Evolutionary conservation across 345 rosid species (phyloP).

Genomic region (Corchorus olitorius): DNA sequence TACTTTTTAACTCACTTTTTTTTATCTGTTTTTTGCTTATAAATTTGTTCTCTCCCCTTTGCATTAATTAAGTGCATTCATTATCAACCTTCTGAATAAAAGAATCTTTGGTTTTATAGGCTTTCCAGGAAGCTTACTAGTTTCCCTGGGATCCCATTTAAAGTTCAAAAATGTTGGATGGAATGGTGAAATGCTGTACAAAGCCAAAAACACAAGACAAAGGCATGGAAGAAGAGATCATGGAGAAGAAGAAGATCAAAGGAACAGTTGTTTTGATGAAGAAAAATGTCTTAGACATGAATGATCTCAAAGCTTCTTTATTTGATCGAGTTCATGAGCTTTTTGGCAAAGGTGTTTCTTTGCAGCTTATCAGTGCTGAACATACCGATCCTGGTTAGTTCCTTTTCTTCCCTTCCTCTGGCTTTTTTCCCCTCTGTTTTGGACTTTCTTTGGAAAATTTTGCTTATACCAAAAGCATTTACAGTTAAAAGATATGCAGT

Average conservation of each 20-base stretch:
- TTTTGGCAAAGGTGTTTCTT: constrained; percentile 58
- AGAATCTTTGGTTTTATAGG: background rate
- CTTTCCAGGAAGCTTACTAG: too few species aligned
- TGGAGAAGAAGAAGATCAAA: constrained; percentile 37
- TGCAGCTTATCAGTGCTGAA: constrained; percentile 77
- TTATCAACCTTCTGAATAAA: background rate
- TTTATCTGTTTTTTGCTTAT: background rate
- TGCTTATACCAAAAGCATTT: background rate
- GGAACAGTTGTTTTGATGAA: constrained; percentile 84
- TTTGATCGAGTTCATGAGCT: constrained; percentile 70
- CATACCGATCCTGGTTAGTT: constrained; percentile 60
- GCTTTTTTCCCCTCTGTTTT: background rate
- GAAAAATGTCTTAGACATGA: constrained; percentile 81
- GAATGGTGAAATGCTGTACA: constrained; percentile 43
- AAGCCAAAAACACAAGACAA: constrained; percentile 27
- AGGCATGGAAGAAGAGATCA: constrained; percentile 27
- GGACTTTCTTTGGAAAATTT: background rate
- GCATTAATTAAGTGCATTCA: too few species aligned
- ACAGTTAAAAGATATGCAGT: background rate
- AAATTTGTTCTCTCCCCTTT: background rate
- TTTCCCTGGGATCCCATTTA: constrained; percentile 6
- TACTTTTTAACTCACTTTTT: background rate
- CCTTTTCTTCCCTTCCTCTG: background rate
- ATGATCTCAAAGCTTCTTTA: constrained; percentile 68
- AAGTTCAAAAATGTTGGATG: constrained; percentile 29